Percentiles rank a stretch among this genome's conserved stretches.
Conservation (phyloP, 1,284 basidiomycete species). For the Tilletia horrida region DNA sequence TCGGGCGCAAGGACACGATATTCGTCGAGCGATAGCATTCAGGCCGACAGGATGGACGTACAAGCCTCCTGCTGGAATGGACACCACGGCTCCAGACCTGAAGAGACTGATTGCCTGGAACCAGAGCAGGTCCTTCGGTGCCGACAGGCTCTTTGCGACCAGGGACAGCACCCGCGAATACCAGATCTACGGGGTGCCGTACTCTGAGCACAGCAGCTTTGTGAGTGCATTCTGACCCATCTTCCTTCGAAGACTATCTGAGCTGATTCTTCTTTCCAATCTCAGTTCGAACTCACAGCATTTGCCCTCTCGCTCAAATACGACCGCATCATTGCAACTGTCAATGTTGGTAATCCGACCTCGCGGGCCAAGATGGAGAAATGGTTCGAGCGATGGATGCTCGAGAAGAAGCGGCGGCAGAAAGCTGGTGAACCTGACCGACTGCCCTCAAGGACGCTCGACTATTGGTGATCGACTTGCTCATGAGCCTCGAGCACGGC, state of each 20-base stretch:
- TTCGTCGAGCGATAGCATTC: slow-evolving; percentile 74
- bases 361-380: slow-evolving; percentile 55
- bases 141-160: slow-evolving; percentile 67
- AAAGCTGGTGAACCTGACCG: slow-evolving; percentile 26
- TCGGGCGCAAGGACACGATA: slow-evolving; percentile 70
- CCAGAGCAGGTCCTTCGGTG: slow-evolving; percentile 67
- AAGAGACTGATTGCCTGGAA: slow-evolving; percentile 62
- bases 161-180: slow-evolving; percentile 68
- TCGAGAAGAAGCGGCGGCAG: slow-evolving; percentile 32
- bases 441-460: neutral
- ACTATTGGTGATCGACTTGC: slow-evolving; percentile 12
- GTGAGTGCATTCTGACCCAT: slow-evolving; percentile 16
- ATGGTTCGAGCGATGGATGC: slow-evolving; percentile 49
- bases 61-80: slow-evolving; percentile 67
- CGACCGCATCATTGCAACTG: slow-evolving; percentile 86
- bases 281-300: slow-evolving; percentile 62
- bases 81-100: slow-evolving; percentile 48
- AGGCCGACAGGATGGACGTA: slow-evolving; percentile 92
- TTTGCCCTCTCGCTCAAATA: slow-evolving; percentile 81
- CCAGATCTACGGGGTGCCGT: slow-evolving; percentile 79
- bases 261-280: slow-evolving; percentile 22
- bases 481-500: too few species aligned
- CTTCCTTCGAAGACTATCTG: neutral
- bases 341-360: slow-evolving; percentile 79
- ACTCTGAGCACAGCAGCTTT: slow-evolving; percentile 79